phyloP scores from a whole-genome alignment of 352 stramenopile genomes.

The Thraustochytrium striatum region DNA sequence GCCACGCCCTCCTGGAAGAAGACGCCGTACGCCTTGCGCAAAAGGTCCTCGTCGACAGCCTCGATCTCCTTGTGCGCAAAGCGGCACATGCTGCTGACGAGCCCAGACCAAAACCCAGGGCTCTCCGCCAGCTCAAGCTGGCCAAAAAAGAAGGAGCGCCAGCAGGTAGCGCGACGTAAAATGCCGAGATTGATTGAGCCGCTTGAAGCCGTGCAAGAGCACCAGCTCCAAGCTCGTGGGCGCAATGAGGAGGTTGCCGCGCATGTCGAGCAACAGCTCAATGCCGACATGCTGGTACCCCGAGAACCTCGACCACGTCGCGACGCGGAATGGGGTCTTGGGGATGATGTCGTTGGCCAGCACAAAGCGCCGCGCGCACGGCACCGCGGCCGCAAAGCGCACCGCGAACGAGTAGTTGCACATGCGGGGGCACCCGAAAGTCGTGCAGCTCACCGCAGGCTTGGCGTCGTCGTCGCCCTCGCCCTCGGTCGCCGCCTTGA shows the following conservation, averaged over 20 bases:
- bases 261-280: slow-evolving; percentile 34
- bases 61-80: not conserved
- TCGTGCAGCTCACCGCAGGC: slow-evolving; percentile 12
- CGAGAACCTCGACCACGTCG: not conserved
- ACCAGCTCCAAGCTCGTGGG: slow-evolving; percentile 1
- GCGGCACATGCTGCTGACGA: slow-evolving; percentile 1
- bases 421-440: slow-evolving; percentile 40
- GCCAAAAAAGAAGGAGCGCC: not conserved
- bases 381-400: slow-evolving; percentile 16
- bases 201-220: not conserved
- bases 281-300: slow-evolving; percentile 27
- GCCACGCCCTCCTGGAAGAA: slow-evolving; percentile 31
- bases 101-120: not conserved
- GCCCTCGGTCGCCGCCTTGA: too few species aligned
- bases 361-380: slow-evolving; percentile 12
- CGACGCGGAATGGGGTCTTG: slow-evolving; percentile 1
- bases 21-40: not conserved
- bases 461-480: not conserved
- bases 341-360: slow-evolving; percentile 27
- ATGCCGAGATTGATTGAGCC: not conserved
- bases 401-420: slow-evolving; percentile 5
- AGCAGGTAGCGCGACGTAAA: slow-evolving; percentile 20
- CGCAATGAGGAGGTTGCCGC: slow-evolving; percentile 28
- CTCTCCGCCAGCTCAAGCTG: not conserved
- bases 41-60: not conserved